A percentile compares a stretch with the other conserved stretches of the same genome.
Conservation (phyloP, 495 filamentous ascomycete species). For the Aspergillus funiculosus region DNA sequence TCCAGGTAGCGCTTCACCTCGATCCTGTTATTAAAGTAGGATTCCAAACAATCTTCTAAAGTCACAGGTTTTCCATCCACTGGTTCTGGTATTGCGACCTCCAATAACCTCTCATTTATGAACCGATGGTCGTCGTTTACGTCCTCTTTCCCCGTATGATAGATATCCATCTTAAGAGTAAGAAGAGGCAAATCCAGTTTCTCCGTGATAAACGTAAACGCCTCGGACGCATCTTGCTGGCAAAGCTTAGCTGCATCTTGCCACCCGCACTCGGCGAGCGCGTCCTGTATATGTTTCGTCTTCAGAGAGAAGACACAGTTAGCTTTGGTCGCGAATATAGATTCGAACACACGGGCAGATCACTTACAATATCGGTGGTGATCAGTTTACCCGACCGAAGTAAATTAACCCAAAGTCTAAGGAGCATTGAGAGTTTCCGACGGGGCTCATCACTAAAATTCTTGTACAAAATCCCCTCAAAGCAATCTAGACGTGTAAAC, state of each 20-base stretch:
- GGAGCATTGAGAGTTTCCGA: constrained; percentile 61
- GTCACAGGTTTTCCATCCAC: constrained; percentile 59
- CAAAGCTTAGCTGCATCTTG: constrained; percentile 64
- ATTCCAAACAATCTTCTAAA: constrained; percentile 84
- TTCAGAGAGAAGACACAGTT: constrained; percentile 32
- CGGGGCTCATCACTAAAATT: constrained; percentile 59
- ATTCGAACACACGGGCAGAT: background rate
- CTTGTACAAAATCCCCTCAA: constrained; percentile 83
- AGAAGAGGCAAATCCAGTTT: constrained; percentile 81
- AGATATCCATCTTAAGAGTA: constrained; percentile 90
- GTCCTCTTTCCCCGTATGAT: constrained; percentile 80
- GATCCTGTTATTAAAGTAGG: constrained; percentile 91
- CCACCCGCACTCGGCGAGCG: constrained; percentile 88
- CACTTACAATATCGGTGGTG: constrained; percentile 72
- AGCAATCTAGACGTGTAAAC: constrained; percentile 85
- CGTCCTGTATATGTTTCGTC: constrained; percentile 77
- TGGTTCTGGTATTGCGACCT: constrained; percentile 67
- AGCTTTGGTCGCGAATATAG: constrained; percentile 17
- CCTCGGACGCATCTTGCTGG: constrained; percentile 94
- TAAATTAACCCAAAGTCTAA: constrained; percentile 92
- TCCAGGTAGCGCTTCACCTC: constrained; percentile 81
- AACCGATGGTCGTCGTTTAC: constrained; percentile 86
- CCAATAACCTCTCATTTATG: constrained; percentile 84
- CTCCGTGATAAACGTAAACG: constrained; percentile 90
- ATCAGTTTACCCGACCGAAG: constrained; percentile 79